Evolutionary conservation across 2,329 filamentous ascomycete genomes (phyloP), one percentile per base, ranked within the genome.

Genomic region (Dactylellina parvicollis): DNA sequence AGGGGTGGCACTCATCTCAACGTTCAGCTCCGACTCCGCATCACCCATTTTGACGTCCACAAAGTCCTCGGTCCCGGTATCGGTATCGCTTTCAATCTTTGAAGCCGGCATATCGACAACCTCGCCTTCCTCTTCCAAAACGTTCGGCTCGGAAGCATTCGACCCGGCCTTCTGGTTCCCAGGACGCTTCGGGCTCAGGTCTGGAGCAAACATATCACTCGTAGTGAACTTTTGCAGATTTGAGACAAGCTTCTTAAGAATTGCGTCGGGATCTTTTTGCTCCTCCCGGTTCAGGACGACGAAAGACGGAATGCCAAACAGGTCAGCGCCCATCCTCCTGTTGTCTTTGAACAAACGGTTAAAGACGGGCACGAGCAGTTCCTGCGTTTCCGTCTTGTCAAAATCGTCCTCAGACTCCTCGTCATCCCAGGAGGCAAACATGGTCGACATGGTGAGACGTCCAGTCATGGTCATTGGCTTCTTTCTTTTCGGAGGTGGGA

Each of bases 11-110:
- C 52, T 52, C 47, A 70, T 61, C 32, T 77, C 75, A 9, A 73
- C 75, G 16, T 74, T 60, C 34, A 75, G 61, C 59, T 78, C 42
- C 80, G 79, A 22, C 66, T 85, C 82, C 14, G 83, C 82, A 77
- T 92, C 89, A 59, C 88, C 88, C 89, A 97, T 93, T 0, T 90
- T 91, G 14, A 99, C 89, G 79, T 97, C 91, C 4, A 98, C 91
- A 78, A 97, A 87, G 74, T 92, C 92, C 74, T 97, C 93, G 80
- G 97, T 94, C 8, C 92, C 91, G 79, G 93, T 74, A 62, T 84
- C 76, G 83, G 83, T 26, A 81, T 82, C 20, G 57, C 74, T 46
- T 66, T 74, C 54, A 71, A 75, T 55, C 75, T 79, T 30, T 7
- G 54, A 56, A 26, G 60, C 55, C 70, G 70, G 38, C 40, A 75